These are phyloP conservation scores for Flaveria trinervia DNA, from an alignment of 129 eudicot genomes.

Conservation along the genomic window DNA sequence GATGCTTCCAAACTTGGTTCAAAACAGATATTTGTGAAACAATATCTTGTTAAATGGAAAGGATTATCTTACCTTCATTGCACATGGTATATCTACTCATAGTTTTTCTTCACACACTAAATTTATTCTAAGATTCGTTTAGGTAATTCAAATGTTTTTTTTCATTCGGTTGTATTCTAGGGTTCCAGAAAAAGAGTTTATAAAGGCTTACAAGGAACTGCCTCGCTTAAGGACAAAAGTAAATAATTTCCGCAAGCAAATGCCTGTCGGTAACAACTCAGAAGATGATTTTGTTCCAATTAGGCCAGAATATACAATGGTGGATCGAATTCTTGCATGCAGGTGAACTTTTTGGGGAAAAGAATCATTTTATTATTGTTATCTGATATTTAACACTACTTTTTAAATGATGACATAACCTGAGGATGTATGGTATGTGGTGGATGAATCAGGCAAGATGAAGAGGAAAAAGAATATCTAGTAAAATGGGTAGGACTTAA, in stretches of 20 bases:
- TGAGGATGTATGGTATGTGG: conserved; percentile 11
- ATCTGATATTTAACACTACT: conserved; percentile 3
- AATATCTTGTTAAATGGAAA: conserved; percentile 97
- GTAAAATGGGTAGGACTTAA: conserved; percentile 93
- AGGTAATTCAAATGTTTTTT: background rate
- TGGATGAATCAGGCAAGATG: conserved; percentile 52
- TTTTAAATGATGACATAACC: conserved; percentile 6
- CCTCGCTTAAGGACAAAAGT: conserved; percentile 93
- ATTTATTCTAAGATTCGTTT: background rate
- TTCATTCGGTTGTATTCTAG: conserved; percentile 34
- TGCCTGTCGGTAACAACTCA: conserved; percentile 48
- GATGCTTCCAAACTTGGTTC: conserved; percentile 84
- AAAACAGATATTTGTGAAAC: conserved; percentile 79
- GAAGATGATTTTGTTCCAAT: conserved; percentile 89
- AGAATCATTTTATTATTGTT: background rate
- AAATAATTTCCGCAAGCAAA: conserved; percentile 75
- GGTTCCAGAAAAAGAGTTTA: conserved; percentile 87
- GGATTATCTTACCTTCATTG: conserved; percentile 95
- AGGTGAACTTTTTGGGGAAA: conserved; percentile 47
- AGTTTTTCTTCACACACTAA: background rate
- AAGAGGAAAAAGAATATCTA: conserved; percentile 78
- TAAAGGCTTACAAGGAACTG: conserved; percentile 76
- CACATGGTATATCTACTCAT: conserved; percentile 59
- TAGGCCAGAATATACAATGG: conserved; percentile 94
- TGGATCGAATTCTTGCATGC: conserved; percentile 91